Evolutionary conservation across 352 stramenopile species (phyloP).

Genomic region (Phytopythium boreale): DNA sequence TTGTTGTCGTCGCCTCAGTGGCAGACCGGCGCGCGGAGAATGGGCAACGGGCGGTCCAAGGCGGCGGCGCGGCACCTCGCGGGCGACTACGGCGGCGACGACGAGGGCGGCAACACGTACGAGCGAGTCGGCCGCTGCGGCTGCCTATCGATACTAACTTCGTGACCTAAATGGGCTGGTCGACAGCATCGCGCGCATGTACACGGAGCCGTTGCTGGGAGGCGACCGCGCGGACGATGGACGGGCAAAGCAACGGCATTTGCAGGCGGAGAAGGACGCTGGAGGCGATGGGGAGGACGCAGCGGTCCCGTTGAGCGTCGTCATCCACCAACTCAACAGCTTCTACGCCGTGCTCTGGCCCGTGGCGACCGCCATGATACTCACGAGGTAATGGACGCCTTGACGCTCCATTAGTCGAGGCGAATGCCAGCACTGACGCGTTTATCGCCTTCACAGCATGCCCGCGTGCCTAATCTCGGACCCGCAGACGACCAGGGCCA

Average conservation of each 20-base stretch:
- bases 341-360: constrained; percentile 76
- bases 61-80: constrained; percentile 20
- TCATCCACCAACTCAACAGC: constrained; percentile 69
- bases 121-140: no score
- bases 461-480: constrained; percentile 47
- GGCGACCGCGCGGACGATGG: background rate
- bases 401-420: background rate
- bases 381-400: constrained; percentile 36
- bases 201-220: constrained; percentile 55
- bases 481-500: constrained; percentile 36
- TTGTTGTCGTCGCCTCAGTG: background rate
- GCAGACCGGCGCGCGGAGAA: constrained; percentile 4
- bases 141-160: no score
- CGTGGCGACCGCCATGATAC: constrained; percentile 68
- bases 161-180: background rate
- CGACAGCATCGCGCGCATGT: constrained; percentile 27
- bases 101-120: background rate
- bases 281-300: constrained; percentile 10
- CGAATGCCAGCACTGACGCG: background rate
- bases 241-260: constrained; percentile 9
- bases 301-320: constrained; percentile 22
- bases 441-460: constrained; percentile 25
- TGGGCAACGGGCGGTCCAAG: constrained; percentile 41
- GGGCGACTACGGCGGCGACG: constrained; percentile 19
- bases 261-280: constrained; percentile 14